A percentile compares a stretch with the other conserved stretches of the same genome.
Evolutionary conservation across 2,329 filamentous ascomycete species (phyloP).

Genomic region (Elsinoe perseae): DNA sequence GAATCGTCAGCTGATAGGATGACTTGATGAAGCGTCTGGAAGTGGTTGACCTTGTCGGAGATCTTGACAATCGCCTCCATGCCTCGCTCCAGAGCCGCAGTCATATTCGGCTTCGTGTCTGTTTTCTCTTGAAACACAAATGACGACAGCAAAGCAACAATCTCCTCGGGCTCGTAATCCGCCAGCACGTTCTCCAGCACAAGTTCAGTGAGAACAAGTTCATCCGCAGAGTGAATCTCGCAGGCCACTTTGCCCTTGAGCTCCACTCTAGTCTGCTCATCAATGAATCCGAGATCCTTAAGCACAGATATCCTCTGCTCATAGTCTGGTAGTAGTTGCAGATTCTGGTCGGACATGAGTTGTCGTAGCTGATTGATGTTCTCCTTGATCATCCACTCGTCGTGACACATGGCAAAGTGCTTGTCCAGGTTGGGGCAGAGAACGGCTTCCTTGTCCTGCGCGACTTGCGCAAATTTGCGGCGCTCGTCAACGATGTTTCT

Average conservation of each 20-base stretch:
- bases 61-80: conserved; percentile 81
- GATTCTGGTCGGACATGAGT: conserved; percentile 89
- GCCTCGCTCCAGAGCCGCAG: conserved; percentile 71
- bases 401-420: conserved; percentile 93
- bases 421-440: conserved; percentile 73
- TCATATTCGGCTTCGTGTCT: conserved; percentile 68
- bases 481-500: conserved; percentile 72
- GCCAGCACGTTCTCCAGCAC: conserved; percentile 95
- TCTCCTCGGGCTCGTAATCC: conserved; percentile 91
- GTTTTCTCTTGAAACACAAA: conserved; percentile 99
- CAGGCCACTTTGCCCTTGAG: conserved; percentile 98
- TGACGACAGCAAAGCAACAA: conserved; percentile 82
- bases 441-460: conserved; percentile 52
- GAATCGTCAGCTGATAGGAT: conserved; percentile 83
- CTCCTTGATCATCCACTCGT: conserved; percentile 93
- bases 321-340: conserved; percentile 92
- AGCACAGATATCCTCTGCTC: conserved; percentile 89
- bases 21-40: conserved; percentile 86
- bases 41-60: conserved; percentile 82
- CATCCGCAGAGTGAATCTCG: conserved; percentile 94
- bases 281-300: conserved; percentile 86
- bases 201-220: conserved; percentile 89
- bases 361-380: conserved; percentile 82
- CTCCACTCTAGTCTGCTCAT: conserved; percentile 77
- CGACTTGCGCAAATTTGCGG: conserved; percentile 52